Conservation (phyloP, 306 rosid species). For the Pueraria montana region DNA sequence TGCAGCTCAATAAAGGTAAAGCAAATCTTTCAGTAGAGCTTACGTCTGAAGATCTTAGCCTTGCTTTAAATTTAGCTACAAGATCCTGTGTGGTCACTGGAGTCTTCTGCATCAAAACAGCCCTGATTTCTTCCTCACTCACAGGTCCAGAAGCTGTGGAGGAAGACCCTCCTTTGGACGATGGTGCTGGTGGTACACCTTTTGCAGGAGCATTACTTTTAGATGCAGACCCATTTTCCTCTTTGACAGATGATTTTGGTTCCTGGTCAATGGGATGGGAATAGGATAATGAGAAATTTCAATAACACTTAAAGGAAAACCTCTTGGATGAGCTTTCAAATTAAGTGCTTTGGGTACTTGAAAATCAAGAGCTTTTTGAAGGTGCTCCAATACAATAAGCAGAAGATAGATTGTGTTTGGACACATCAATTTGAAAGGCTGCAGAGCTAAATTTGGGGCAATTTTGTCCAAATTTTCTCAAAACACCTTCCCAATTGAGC, state of each 20-base stretch:
- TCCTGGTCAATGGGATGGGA: constrained; percentile 59
- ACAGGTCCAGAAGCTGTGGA: constrained; percentile 69
- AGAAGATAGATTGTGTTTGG: constrained; percentile 10
- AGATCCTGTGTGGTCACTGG: constrained; percentile 89
- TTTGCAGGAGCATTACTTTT: constrained; percentile 61
- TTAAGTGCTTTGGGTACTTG: background rate
- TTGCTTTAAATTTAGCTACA: constrained; percentile 79
- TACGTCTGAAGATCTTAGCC: constrained; percentile 74
- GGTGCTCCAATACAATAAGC: background rate
- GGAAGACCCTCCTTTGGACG: constrained; percentile 54
- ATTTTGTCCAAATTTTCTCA: constrained; percentile 17
- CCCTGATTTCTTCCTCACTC: constrained; percentile 87
- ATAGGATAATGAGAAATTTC: constrained; percentile 28
- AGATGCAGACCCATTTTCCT: constrained; percentile 60
- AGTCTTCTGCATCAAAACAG: constrained; percentile 74
- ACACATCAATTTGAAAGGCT: constrained; percentile 27
- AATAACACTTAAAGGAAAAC: background rate
- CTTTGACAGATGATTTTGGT: constrained; percentile 61
- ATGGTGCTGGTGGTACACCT: constrained; percentile 53
- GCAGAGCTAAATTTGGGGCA: background rate
- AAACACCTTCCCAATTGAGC: background rate
- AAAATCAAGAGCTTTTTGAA: background rate
- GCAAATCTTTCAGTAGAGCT: constrained; percentile 11
- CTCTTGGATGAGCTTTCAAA: background rate
- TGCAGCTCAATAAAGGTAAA: background rate